Evolutionary conservation across 371 early-diverging fungal species (phyloP), one percentile per base, ranked within the genome.

Genomic region (Rhizopus microsporus): DNA sequence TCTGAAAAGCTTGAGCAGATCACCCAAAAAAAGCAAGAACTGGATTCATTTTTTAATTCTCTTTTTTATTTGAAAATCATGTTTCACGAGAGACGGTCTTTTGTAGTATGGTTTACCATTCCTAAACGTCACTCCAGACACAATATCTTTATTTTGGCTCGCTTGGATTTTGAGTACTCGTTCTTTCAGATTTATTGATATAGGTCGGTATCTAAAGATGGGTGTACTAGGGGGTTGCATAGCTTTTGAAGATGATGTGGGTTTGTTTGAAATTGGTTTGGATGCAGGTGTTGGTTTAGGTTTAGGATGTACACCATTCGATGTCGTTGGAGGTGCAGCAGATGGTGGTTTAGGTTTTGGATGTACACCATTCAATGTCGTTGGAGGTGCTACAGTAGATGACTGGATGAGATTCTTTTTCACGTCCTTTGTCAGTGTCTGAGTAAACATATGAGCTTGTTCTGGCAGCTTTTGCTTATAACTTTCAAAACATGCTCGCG

Each of bases 401-500:
- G 23, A 2, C 23, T 23, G 23, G 23, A 23, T 13, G 13, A 42
- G 42, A 13, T 42, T n/a, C 15, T 42, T 42, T n/a, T n/a, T n/a
- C 6, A 42, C n/a, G n/a, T 42, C 42, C 42, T 15, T 42, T 42
- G 42, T n/a, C n/a, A 15, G 6, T 6, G 13, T n/a, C 13, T 13
- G 2, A 15, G 15, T 6, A 10, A 42, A n/a, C 6, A 6, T 0
- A 3, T 42, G n/a, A 10, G 73, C 62, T 38, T 65, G 63, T 37
- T 75, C 71, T n/a, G 75, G 77, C 33, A 78, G 67, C 53, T 66
- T 67, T 38, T 57, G 52, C n/a, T 65, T 66, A 61, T 79, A 82
- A 30, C 63, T 56, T 49, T 75, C 70, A 63, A 67, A 78, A 8
- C 75, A 75, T 35, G 65, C 62, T 12, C 82, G 69, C 23, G 77